phyloP scores from a whole-genome alignment of 2,329 filamentous ascomycete genomes.

The Monosporascus ibericus region DNA sequence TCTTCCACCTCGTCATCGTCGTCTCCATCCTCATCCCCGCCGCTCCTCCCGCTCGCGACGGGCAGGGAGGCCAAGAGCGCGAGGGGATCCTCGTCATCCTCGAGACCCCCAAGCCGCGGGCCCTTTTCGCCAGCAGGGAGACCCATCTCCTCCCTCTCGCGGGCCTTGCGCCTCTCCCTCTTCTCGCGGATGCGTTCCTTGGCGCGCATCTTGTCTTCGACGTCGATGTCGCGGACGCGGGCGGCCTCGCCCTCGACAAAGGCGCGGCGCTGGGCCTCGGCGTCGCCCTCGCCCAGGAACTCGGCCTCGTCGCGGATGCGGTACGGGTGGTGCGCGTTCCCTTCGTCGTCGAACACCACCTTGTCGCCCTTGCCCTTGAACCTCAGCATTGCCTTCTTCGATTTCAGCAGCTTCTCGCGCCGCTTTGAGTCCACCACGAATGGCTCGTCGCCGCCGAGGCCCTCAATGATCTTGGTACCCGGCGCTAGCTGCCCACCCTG shows the following conservation, averaged over 20 bases:
- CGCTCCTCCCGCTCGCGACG: slow-evolving; percentile 31
- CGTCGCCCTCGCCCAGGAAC: slow-evolving; percentile 69
- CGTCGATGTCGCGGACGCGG: slow-evolving; percentile 68
- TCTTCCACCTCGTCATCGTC: slow-evolving; percentile 26
- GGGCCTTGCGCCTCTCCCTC: slow-evolving; percentile 59
- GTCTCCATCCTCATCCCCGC: slow-evolving; percentile 15
- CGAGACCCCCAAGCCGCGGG: slow-evolving; percentile 32
- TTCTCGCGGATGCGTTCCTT: slow-evolving; percentile 76
- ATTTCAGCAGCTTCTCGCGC: slow-evolving; percentile 88
- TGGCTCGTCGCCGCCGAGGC: slow-evolving; percentile 63
- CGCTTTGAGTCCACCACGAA: slow-evolving; percentile 90
- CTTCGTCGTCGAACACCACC: slow-evolving; percentile 88
- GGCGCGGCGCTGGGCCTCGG: slow-evolving; percentile 66
- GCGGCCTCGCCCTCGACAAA: slow-evolving; percentile 74
- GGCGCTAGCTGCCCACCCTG: slow-evolving; percentile 36
- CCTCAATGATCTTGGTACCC: slow-evolving; percentile 54
- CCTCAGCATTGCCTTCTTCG: slow-evolving; percentile 89
- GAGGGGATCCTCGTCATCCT: slow-evolving; percentile 46
- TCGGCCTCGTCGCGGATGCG: slow-evolving; percentile 80
- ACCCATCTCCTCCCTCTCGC: slow-evolving; percentile 58
- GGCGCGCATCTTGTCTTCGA: slow-evolving; percentile 73
- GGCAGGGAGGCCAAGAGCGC: slow-evolving; percentile 54
- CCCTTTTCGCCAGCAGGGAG: slow-evolving; percentile 31
- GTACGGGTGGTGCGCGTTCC: slow-evolving; percentile 77
- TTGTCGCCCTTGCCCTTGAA: slow-evolving; percentile 83